Evolutionary conservation across 164 flowering plant genomes (phyloP).

Genomic region (Sextonia rubra): DNA sequence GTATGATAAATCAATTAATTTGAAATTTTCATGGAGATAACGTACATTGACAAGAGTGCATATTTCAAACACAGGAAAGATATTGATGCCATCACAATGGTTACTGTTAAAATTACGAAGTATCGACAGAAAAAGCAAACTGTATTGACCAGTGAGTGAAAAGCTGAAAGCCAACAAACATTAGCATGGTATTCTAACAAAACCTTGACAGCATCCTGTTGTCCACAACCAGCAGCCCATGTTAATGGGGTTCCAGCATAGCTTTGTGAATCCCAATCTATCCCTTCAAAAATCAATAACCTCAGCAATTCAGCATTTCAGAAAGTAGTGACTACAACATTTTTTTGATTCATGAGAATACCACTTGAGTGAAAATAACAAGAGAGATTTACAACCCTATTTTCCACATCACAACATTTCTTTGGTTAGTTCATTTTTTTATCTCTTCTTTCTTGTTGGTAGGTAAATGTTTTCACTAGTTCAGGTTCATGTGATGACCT

Average conservation of each 20-base stretch:
- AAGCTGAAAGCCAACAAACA: constrained; percentile 33
- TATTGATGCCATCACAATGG: neutral
- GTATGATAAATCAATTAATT: no score
- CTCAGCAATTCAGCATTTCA: constrained; percentile 61
- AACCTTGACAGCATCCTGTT: constrained; percentile 65
- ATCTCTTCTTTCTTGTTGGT: no score
- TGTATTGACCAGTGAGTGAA: constrained; percentile 69
- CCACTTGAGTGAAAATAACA: no score
- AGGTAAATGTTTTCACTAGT: no score
- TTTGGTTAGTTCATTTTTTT: no score
- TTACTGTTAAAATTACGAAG: no score
- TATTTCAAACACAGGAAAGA: neutral
- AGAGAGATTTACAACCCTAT: no score
- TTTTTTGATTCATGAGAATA: no score
- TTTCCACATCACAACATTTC: no score
- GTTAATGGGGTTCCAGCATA: constrained; percentile 87
- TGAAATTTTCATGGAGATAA: neutral
- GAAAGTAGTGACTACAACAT: no score
- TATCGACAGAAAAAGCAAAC: constrained; percentile 12
- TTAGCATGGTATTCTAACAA: constrained; percentile 72
- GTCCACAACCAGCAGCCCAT: constrained; percentile 95
- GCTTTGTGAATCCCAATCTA: constrained; percentile 68
- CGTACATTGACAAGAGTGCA: neutral
- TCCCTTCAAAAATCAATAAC: constrained; percentile 54
- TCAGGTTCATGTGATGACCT: no score